phyloP scores from a whole-genome alignment of 441 rosid genomes.

The Eruca vesicaria region DNA sequence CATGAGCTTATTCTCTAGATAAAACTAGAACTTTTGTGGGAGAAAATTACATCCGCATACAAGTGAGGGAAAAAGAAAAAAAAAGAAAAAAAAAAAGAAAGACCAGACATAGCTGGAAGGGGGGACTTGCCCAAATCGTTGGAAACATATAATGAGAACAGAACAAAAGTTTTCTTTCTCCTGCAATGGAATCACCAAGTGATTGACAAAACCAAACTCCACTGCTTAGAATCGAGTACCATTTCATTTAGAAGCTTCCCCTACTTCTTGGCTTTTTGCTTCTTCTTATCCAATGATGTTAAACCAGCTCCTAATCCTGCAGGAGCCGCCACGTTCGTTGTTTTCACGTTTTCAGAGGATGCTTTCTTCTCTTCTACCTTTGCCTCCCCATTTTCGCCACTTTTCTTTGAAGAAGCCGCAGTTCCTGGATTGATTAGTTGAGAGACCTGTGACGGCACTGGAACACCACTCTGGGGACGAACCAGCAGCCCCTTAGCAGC shows the following conservation, averaged over 20 bases:
- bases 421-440: constrained; percentile 69
- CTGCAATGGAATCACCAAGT: constrained; percentile 26
- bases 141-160: constrained; percentile 17
- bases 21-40: constrained; percentile 13
- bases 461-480: constrained; percentile 68
- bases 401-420: constrained; percentile 44
- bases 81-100: background rate
- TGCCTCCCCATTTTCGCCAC: constrained; percentile 40
- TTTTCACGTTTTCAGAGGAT: constrained; percentile 42
- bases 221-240: constrained; percentile 23
- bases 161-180: constrained; percentile 5
- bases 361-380: constrained; percentile 51
- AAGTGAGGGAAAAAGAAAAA: background rate
- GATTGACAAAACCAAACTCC: constrained; percentile 26
- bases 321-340: constrained; percentile 54
- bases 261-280: constrained; percentile 55
- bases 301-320: constrained; percentile 85
- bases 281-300: constrained; percentile 73
- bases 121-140: constrained; percentile 8
- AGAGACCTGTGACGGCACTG: constrained; percentile 64
- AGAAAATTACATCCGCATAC: constrained; percentile 24
- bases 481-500: constrained; percentile 76
- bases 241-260: constrained; percentile 11
- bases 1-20: constrained; percentile 16
- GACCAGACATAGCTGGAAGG: constrained; percentile 16